Conservation (phyloP, 306 rosid species). For the Fragaria iinumae region DNA sequence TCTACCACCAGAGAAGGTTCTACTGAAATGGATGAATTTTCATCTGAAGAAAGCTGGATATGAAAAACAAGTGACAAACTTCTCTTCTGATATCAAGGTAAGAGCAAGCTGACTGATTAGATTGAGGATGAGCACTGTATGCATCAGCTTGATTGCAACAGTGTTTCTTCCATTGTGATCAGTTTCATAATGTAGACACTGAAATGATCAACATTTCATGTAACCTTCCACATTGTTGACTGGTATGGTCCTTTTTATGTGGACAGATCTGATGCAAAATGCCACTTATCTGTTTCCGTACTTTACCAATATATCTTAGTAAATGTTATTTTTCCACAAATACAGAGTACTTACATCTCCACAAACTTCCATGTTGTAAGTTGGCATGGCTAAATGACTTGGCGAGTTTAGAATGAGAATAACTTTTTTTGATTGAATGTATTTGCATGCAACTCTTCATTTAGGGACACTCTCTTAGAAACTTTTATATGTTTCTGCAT, state of each 20-base stretch:
- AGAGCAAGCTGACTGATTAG: slow-evolving; percentile 21
- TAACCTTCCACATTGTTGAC: neutral
- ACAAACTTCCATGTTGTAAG: neutral
- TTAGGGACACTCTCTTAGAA: neutral
- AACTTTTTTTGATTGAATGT: neutral
- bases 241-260: neutral
- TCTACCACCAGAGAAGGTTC: slow-evolving; percentile 90
- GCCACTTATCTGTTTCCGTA: neutral
- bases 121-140: slow-evolving; percentile 20
- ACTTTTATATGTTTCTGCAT: neutral
- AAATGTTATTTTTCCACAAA: no score
- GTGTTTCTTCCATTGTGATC: neutral
- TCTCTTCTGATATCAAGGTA: slow-evolving; percentile 95
- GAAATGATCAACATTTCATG: neutral
- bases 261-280: neutral
- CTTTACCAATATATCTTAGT: neutral
- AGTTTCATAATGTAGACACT: neutral
- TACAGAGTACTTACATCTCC: neutral
- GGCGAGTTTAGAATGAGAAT: neutral
- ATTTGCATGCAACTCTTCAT: neutral
- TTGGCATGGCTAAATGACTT: neutral
- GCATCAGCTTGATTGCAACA: neutral
- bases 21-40: slow-evolving; percentile 98
- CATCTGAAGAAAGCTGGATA: slow-evolving; percentile 94
- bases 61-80: slow-evolving; percentile 91